A percentile compares a stretch with the other conserved stretches of the same genome.
Conservation (phyloP, 495 filamentous ascomycete genomes). For the Xylaria intraflava region DNA sequence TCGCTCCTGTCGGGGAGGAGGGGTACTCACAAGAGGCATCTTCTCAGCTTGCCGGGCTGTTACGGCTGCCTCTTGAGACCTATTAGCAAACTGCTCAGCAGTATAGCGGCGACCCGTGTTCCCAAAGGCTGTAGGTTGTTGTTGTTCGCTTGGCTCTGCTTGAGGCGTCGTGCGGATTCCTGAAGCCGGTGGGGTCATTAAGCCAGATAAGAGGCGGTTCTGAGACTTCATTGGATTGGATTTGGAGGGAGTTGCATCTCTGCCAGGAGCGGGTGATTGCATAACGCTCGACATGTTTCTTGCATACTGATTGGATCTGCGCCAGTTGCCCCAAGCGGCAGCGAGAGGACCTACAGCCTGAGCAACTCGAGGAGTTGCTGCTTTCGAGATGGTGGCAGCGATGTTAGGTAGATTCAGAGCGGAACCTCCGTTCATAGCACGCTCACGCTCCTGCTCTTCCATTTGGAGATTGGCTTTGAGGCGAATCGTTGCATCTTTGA, state of each 20-base stretch:
- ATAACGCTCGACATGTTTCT: slow-evolving; percentile 29
- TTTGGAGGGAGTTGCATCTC: slow-evolving; percentile 59
- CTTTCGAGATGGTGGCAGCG: slow-evolving; percentile 45
- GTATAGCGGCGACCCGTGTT: slow-evolving; percentile 47
- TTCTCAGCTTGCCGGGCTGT: slow-evolving; percentile 31
- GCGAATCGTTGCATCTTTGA: slow-evolving; percentile 85
- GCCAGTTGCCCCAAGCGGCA: slow-evolving; percentile 64
- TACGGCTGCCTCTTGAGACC: slow-evolving; percentile 33
- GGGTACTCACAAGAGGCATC: slow-evolving; percentile 28
- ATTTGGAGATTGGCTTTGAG: slow-evolving; percentile 93
- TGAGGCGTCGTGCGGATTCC: slow-evolving; percentile 52
- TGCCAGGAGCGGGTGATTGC: slow-evolving; percentile 32
- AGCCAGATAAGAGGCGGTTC: slow-evolving; percentile 54
- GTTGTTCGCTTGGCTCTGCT: slow-evolving; percentile 19
- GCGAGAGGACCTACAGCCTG: slow-evolving; percentile 72
- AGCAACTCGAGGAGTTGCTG: slow-evolving; percentile 70
- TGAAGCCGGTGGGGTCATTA: slow-evolving; percentile 75
- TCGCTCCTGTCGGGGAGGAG: slow-evolving; percentile 28
- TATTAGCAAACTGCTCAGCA: slow-evolving; percentile 40
- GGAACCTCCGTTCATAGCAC: slow-evolving; percentile 51
- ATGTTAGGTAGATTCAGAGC: slow-evolving; percentile 48
- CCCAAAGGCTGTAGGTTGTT: slow-evolving; percentile 45
- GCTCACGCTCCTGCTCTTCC: slow-evolving; percentile 89
- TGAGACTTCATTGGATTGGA: slow-evolving; percentile 40
- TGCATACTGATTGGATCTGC: slow-evolving; percentile 65